Conservation (phyloP, 768 basidiomycete species). For the Mycena vulgaris region DNA sequence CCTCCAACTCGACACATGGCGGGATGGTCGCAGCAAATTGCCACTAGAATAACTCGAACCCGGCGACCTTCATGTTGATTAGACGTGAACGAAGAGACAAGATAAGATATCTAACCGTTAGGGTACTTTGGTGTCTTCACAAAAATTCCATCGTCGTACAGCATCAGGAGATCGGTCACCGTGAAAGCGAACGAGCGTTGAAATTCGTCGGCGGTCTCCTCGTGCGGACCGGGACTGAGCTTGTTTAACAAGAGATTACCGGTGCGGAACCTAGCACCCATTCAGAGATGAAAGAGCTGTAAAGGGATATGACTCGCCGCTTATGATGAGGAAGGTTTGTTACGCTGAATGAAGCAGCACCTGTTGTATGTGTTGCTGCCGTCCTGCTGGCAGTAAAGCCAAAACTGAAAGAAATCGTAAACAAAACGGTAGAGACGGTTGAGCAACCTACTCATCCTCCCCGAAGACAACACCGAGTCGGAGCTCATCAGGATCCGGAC, state of each 20-base stretch:
- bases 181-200: background rate
- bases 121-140: slow-evolving; percentile 16
- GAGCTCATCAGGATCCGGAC: background rate
- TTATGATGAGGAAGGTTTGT: slow-evolving; percentile 6
- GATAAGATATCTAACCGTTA: background rate
- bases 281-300: background rate
- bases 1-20: slow-evolving; percentile 12
- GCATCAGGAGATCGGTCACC: background rate
- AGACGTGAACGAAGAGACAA: background rate
- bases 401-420: background rate
- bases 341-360: slow-evolving; percentile 7
- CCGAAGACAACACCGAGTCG: slow-evolving; percentile 13
- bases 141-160: slow-evolving; percentile 14
- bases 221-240: slow-evolving; percentile 7
- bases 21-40: slow-evolving; percentile 10
- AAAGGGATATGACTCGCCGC: background rate
- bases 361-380: background rate
- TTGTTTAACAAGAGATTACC: slow-evolving; percentile 2
- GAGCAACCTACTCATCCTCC: slow-evolving; percentile 1
- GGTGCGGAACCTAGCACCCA: background rate
- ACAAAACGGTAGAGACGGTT: background rate
- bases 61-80: background rate
- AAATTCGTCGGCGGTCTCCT: background rate
- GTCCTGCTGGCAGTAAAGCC: background rate
- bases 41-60: background rate